A percentile compares a stretch with the other conserved stretches of the same genome.
These are phyloP conservation scores for Citrullus colocynthis DNA, from an alignment of 306 rosid species.

Conservation along the genomic window DNA sequence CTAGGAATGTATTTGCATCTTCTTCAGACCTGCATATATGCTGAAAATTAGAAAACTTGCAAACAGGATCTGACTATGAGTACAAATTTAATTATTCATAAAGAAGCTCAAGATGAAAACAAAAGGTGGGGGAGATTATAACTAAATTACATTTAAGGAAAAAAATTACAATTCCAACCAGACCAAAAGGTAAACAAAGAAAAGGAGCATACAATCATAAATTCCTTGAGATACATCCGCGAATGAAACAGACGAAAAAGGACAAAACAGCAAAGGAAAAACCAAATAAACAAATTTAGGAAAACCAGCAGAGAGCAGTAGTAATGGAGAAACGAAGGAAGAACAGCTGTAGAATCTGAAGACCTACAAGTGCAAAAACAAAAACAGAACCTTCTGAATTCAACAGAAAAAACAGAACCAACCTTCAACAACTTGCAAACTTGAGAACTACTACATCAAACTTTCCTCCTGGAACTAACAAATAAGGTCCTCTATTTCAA, in stretches of 20 bases:
- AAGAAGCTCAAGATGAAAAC: background rate
- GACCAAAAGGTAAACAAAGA: background rate
- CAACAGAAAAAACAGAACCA: no score
- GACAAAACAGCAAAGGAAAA: no score
- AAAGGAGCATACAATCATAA: background rate
- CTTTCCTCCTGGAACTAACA: background rate
- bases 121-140: background rate
- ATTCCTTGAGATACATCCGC: no score
- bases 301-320: no score
- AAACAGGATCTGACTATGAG: background rate
- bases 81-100: background rate
- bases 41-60: constrained; percentile 5
- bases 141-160: background rate
- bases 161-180: background rate
- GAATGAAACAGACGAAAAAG: no score
- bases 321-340: no score
- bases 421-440: no score
- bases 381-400: no score
- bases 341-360: no score
- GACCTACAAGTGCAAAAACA: no score
- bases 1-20: constrained; percentile 73
- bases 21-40: constrained; percentile 66
- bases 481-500: background rate
- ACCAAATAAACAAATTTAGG: no score
- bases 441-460: background rate